These are phyloP conservation scores for Blattamonas nauphoetae DNA, from an alignment of 78 protist species.

Conservation along the genomic window DNA sequence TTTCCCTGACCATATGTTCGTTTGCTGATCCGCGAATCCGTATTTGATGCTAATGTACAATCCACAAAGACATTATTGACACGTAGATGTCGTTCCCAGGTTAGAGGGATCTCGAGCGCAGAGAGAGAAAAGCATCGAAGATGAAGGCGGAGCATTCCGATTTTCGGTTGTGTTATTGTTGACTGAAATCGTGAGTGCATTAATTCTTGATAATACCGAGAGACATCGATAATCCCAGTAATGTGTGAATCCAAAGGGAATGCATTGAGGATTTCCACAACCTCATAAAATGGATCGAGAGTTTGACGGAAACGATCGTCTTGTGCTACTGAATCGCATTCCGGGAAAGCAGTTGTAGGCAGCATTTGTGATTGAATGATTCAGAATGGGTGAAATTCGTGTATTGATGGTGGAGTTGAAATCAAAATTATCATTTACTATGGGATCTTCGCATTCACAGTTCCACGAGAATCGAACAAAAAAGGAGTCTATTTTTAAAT, in stretches of 20 bases:
- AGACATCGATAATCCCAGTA: neutral
- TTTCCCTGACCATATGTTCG: neutral
- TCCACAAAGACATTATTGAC: neutral
- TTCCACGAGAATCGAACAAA: no score
- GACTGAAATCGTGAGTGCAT: neutral
- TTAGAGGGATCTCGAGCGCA: neutral
- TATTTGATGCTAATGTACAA: neutral
- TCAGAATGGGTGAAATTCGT: no score
- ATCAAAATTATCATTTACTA: no score
- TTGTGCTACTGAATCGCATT: neutral
- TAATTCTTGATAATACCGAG: neutral
- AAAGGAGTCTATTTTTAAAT: no score
- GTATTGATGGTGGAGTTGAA: no score
- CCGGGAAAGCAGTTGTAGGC: no score
- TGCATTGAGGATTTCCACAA: neutral
- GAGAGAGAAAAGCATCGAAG: neutral
- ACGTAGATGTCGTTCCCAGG: neutral
- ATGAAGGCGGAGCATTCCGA: neutral
- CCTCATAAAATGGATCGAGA: neutral
- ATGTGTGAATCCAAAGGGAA: neutral
- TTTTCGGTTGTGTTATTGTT: neutral
- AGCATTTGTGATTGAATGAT: no score
- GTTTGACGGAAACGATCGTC: neutral
- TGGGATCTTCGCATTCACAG: no score
- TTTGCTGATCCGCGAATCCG: neutral